Conservation (phyloP, 2,329 filamentous ascomycete genomes). For the Talaromyces albobiverticillius region DNA sequence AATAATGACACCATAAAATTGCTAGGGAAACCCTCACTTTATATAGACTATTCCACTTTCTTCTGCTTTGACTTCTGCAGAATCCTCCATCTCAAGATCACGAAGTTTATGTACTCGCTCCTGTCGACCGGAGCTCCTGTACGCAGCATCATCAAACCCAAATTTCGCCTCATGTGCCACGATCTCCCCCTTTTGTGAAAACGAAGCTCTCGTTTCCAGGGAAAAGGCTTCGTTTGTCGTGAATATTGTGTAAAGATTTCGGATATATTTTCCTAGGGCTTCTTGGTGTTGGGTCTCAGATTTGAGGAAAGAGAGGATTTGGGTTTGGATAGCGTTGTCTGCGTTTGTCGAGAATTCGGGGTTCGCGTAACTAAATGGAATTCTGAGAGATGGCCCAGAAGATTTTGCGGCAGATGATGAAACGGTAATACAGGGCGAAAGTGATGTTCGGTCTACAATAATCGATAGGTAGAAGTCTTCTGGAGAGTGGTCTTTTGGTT, state of each 20-base stretch:
- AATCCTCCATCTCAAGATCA: constrained; percentile 50
- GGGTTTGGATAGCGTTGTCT: constrained; percentile 39
- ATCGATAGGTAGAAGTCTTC: constrained; percentile 58
- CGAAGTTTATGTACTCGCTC: constrained; percentile 58
- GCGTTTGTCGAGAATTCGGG: constrained; percentile 41
- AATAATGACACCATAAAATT: too few relatives aligned
- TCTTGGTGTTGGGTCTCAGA: constrained; percentile 48
- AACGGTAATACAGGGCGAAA: constrained; percentile 62
- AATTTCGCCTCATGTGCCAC: constrained; percentile 56
- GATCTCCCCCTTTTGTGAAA: constrained; percentile 42
- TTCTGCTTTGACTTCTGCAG: constrained; percentile 61
- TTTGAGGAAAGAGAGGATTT: constrained; percentile 49
- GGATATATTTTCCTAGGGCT: constrained; percentile 50
- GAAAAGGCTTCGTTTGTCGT: constrained; percentile 64
- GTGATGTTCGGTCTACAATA: constrained; percentile 61
- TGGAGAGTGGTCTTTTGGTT: constrained; percentile 32
- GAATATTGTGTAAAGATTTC: constrained; percentile 58
- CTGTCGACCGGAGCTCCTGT: constrained; percentile 61
- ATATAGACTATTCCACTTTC: constrained; percentile 77
- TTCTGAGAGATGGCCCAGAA: constrained; percentile 47
- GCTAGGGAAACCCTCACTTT: constrained; percentile 46
- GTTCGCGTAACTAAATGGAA: constrained; percentile 61
- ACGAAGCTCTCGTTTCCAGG: constrained; percentile 51
- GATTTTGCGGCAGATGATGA: constrained; percentile 53
- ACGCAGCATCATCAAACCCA: constrained; percentile 69